A percentile compares a stretch with the other conserved stretches of the same genome.
phyloP scores from a whole-genome alignment of 176 grass and related monocot species.

The Guadua angustifolia region DNA sequence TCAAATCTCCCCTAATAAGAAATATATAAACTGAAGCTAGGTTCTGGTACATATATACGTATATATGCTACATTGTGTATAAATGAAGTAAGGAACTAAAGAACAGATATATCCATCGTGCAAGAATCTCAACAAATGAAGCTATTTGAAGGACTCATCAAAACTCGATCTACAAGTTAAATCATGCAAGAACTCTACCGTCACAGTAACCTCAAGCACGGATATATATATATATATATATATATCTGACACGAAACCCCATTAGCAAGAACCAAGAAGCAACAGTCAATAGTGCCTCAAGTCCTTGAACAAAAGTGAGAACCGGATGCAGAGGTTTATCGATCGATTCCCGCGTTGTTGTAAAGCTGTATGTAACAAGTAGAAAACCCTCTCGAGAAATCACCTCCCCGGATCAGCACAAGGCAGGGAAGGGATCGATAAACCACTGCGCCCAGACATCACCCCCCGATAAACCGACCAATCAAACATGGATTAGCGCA shows the following conservation, averaged over 20 bases:
- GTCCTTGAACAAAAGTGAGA: conserved; percentile 42
- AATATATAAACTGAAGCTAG: conserved; percentile 11
- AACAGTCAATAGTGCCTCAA: background rate
- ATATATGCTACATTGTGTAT: background rate
- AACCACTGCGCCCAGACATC: conserved; percentile 86
- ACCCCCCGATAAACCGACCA: background rate
- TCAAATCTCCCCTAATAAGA: background rate
- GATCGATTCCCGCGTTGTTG: conserved; percentile 87
- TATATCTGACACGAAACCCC: background rate
- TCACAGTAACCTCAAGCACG: background rate
- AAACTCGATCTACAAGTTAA: background rate
- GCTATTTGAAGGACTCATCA: background rate
- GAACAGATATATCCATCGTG: background rate
- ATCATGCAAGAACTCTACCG: conserved; percentile 6
- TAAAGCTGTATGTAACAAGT: conserved; percentile 29
- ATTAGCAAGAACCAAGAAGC: conserved; percentile 15
- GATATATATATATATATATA: background rate
- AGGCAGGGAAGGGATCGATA: conserved; percentile 93
- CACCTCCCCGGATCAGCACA: conserved; percentile 57
- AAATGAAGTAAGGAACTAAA: conserved; percentile 2
- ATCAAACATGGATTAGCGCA: conserved; percentile 19
- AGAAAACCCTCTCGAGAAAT: conserved; percentile 21
- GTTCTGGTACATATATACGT: background rate
- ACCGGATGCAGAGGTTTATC: conserved; percentile 99
- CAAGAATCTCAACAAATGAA: background rate